Evolutionary conservation across 257 asterid species (phyloP).

Genomic region (Perilla frutescens): DNA sequence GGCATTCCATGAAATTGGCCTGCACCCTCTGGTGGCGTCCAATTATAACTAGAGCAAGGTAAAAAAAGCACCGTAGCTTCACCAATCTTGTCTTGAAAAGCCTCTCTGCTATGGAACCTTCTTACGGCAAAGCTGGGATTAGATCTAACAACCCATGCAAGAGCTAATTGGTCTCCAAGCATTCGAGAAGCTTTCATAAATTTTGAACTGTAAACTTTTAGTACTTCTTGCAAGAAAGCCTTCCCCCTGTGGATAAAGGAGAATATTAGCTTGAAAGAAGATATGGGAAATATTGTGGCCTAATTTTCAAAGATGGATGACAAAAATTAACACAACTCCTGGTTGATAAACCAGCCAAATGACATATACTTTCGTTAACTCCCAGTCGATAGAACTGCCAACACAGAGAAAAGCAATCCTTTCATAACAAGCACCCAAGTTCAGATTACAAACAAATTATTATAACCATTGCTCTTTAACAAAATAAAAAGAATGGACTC

Average conservation of each 20-base stretch:
- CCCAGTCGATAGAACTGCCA: not conserved
- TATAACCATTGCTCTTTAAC: not conserved
- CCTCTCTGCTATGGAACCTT: constrained; percentile 64
- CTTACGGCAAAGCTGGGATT: constrained; percentile 55
- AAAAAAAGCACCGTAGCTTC: constrained; percentile 77
- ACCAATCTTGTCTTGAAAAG: constrained; percentile 59
- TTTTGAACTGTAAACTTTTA: constrained; percentile 58
- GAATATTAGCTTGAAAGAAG: constrained; percentile 10
- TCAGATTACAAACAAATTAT: not conserved
- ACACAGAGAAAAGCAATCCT: constrained; percentile 6
- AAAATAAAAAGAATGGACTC: not conserved
- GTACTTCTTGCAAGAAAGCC: constrained; percentile 70
- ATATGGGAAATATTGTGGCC: not conserved
- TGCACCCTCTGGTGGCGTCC: constrained; percentile 99
- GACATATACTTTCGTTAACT: not conserved
- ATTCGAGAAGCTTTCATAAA: constrained; percentile 90
- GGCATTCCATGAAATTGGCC: constrained; percentile 99
- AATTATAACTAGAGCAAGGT: constrained; percentile 83
- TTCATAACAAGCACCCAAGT: not conserved
- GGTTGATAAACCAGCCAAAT: not conserved
- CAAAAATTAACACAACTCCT: not conserved
- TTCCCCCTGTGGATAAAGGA: constrained; percentile 60
- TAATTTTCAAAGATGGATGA: not conserved
- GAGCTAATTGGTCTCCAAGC: constrained; percentile 98
- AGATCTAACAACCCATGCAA: constrained; percentile 81